These are phyloP conservation scores for Sclerotinia borealis DNA, from an alignment of 2,329 filamentous ascomycete genomes.

Conservation along the genomic window DNA sequence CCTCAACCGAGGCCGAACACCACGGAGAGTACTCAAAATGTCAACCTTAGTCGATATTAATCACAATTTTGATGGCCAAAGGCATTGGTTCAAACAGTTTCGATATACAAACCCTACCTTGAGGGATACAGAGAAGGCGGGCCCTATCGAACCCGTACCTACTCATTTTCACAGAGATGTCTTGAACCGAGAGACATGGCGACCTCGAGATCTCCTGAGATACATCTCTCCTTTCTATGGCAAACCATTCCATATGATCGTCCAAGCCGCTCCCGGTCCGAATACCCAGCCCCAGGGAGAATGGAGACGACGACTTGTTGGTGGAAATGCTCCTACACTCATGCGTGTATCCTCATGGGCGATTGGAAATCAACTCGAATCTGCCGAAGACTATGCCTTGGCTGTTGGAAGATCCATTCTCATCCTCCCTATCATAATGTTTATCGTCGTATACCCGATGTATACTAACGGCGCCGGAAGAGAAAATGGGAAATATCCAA, in stretches of 20 bases:
- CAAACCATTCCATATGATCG: constrained; percentile 13
- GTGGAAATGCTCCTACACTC: constrained; percentile 10
- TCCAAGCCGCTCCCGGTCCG: constrained; percentile 6
- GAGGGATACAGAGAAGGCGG: constrained; percentile 2
- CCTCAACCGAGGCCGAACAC: neutral
- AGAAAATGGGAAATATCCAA: neutral
- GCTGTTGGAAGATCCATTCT: constrained; percentile 9
- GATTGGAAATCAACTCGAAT: constrained; percentile 1
- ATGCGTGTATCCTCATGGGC: constrained; percentile 12
- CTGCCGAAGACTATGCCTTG: neutral
- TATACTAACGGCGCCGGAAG: neutral
- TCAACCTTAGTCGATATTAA: constrained; percentile 7
- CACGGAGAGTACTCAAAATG: neutral
- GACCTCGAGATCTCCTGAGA: constrained; percentile 11
- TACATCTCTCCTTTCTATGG: constrained; percentile 13
- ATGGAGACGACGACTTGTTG: constrained; percentile 7
- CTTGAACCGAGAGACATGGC: constrained; percentile 11
- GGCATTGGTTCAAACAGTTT: constrained; percentile 8
- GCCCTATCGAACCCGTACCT: neutral
- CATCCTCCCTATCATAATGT: constrained; percentile 8
- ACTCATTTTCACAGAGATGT: constrained; percentile 10
- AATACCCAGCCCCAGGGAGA: constrained; percentile 7
- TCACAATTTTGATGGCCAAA: constrained; percentile 7
- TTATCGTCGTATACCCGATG: constrained; percentile 5
- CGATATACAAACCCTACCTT: constrained; percentile 10